Evolutionary conservation across 345 rosid genomes (phyloP).

Genomic region (Toxicodendron radicans): DNA sequence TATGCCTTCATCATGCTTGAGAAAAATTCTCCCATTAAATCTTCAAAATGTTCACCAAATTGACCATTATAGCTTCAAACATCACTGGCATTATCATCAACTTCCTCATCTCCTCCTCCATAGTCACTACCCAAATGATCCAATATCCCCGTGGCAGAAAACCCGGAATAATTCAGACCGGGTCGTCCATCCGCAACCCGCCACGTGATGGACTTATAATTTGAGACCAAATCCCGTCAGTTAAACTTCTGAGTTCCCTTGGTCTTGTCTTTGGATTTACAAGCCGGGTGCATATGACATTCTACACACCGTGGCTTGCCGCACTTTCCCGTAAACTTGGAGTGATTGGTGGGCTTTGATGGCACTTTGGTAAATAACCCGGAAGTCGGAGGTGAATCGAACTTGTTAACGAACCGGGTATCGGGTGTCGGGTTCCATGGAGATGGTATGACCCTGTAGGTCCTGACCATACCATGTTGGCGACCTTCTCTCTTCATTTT

Average conservation of each 20-base stretch:
- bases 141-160: conserved; percentile 51
- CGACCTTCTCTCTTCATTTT: conserved; percentile 72
- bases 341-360: conserved; percentile 60
- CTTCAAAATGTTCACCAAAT: no score
- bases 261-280: conserved; percentile 57
- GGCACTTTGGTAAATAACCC: conserved; percentile 45
- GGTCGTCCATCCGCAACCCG: conserved; percentile 36
- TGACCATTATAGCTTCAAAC: no score
- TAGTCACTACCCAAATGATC: conserved; percentile 34
- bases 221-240: conserved; percentile 41
- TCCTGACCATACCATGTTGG: conserved; percentile 69
- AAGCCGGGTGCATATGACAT: conserved; percentile 48
- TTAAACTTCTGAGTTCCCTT: conserved; percentile 56
- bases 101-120: conserved; percentile 25
- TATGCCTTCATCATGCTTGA: no score
- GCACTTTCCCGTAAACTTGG: conserved; percentile 72
- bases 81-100: conserved; percentile 2
- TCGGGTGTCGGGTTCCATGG: conserved; percentile 43
- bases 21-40: no score
- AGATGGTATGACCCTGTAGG: conserved; percentile 44
- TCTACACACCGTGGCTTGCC: conserved; percentile 39
- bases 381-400: conserved; percentile 40
- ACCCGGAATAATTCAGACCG: conserved; percentile 33
- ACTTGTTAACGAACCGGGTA: conserved; percentile 29
- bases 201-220: conserved; percentile 40